A percentile compares a stretch with the other conserved stretches of the same genome.
phyloP scores from a whole-genome alignment of 2,329 filamentous ascomycete species.

The Fusarium ramigenum region DNA sequence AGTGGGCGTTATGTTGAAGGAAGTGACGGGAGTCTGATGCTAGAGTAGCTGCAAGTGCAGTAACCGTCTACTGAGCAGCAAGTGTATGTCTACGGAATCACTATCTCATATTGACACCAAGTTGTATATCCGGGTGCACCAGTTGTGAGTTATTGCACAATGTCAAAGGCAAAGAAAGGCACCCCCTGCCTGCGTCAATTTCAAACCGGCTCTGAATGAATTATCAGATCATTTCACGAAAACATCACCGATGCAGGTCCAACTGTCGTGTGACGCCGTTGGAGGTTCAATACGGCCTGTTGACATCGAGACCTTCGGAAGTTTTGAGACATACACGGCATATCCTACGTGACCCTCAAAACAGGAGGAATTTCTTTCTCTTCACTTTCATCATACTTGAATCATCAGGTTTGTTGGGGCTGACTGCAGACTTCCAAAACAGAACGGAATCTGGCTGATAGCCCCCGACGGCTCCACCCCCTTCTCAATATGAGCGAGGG shows the following conservation, averaged over 20 bases:
- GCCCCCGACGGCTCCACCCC: background rate
- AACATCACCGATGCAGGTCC: conserved; percentile 31
- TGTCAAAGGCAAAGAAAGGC: background rate
- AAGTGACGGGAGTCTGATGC: background rate
- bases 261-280: conserved; percentile 31
- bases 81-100: background rate
- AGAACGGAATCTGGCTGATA: background rate
- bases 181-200: conserved; percentile 4
- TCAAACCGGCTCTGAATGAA: conserved; percentile 8
- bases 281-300: conserved; percentile 11
- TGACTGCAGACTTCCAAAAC: background rate
- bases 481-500: background rate
- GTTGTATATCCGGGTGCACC: background rate
- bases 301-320: conserved; percentile 24
- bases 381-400: background rate
- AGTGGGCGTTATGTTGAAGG: background rate
- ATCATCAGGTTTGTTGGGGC: background rate
- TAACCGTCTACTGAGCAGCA: background rate
- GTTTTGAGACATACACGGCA: conserved; percentile 20
- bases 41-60: conserved; percentile 1
- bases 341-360: conserved; percentile 3
- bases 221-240: conserved; percentile 27
- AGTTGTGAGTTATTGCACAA: background rate
- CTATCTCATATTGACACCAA: background rate
- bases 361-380: background rate